Evolutionary conservation across 73 alveolate species (phyloP), one percentile per base, ranked within the genome.

Genomic region (Paramecium caudatum): DNA sequence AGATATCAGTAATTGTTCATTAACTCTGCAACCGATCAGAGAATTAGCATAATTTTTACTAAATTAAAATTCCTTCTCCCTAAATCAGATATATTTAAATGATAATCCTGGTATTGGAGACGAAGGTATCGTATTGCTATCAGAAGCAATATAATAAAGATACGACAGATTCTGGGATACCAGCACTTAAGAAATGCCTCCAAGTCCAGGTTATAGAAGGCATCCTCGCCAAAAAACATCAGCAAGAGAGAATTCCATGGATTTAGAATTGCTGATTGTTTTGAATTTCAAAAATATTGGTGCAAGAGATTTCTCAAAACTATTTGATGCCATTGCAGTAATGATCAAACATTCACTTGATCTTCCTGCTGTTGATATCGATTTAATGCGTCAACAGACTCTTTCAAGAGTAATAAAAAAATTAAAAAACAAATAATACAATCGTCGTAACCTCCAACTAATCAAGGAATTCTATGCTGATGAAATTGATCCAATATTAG

Each of bases 141-240:
- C 47, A 3, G 32, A 74, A 41, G 63, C 45, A 4, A 74, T 74
- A 19, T 5, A 45, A 17, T 6, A 74, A 39, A 16, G 88, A 74
- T 74, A 74, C 6, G 6, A 19, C n/a, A 4, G 43, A 74, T 74
- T 27, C 32, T 74, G 88, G 88, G 88, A 74, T 45, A 74, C 17
- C 17, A 68, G 47, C 34, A 3, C 47, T 0, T 17, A 68, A 8
- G 37, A 68, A 32, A 7, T 34, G 43, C 23, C 46, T 27, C 12
- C 30, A 12, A 55, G 80, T 55, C 80, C 80, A 5, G 80, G 80
- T 4, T 55, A 55, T 55, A 23, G 80, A 21, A 55, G 80, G 30
- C 80, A 55, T 21, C n/a, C n/a, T n/a, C n/a, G n/a, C n/a, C n/a
- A n/a, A n/a, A n/a, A 65, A 36, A 65, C 34, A 10, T 65, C 46